Evolutionary conservation across 345 rosid species (phyloP), one percentile per base, ranked within the genome.

Genomic region (Carallia brachiata): DNA sequence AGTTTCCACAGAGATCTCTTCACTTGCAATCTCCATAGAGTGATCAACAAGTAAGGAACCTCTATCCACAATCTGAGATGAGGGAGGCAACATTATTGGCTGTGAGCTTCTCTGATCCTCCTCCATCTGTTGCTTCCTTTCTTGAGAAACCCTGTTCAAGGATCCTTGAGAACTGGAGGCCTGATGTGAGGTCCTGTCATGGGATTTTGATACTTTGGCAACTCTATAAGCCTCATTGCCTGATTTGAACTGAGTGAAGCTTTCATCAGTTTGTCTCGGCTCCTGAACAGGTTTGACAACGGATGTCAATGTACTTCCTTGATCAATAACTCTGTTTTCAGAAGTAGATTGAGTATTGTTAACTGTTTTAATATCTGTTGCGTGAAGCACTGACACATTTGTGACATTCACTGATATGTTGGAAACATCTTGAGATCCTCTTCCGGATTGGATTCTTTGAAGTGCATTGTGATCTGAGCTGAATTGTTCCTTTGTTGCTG

Each of bases 21-120:
- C 81, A 61, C 32, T 55, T 57, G 78, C 66, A 48, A 63, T 57
- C 58, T 71, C 79, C 78, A 78, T 70, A 27, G 70, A 61, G 52
- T 40, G 74, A 69, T 76, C 76, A 61, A 64, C 68, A 68, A 31
- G 37, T 61, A 52, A 61, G 36, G 89, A 74, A 36, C 78, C 78
- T 80, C 81, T 78, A 68, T 70, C 76, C 23, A 85, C 79, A 62
- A 74, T 63, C 61, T 87, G 96, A 70, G 84, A 77, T 53, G 90
- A 52, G 13, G 96, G 86, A 79, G 93, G 82, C 67, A 71, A 75
- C 80, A 86, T 77, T 59, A 76, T 74, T 36, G 77, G 79, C 44
- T 81, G 81, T 63, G 90, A 83, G 70, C 68, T 85, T 68, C 75
- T 71, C 68, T 73, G 79, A 66, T 75, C 77, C 63, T 59, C 80